Base-by-base conservation (phyloP, 352 stramenopile genomes). In the Globisporangium perplexum region DNA sequence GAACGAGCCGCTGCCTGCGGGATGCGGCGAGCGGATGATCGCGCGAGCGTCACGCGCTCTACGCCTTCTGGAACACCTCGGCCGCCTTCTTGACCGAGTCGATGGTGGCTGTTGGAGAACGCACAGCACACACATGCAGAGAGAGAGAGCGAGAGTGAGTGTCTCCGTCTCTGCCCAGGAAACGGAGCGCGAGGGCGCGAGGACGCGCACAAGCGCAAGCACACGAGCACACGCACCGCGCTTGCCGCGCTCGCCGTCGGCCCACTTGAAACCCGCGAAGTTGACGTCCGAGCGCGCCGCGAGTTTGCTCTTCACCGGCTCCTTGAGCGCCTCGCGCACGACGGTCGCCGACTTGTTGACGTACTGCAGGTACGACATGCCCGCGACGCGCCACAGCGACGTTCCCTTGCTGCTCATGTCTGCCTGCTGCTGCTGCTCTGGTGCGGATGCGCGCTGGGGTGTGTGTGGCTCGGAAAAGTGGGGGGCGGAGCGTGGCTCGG, bases 301-400 rank as follows among this genome's bases (percentile, higher is more conserved):
- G 49, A 92, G 58, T 55, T 83, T 92, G 77, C 73, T 91, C 76
- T 94, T 94, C 51, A 91, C 62, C n/a, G 83, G 83, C 63, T 94
- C 83, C 78, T 94, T 94, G 45, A 91, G 68, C 47, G 77, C 63
- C 57, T 82, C 73, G 24, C 83, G 83, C 44, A 94, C 66, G 50
- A 91, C 72, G 55, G 49, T 55, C 33, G 83, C 83, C 62, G 77
- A 90, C 72, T 90, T 78, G 78, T 94, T 94, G 50, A 86, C 73
- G 73, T 94, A 94, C 74, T 92, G 81, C 60, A 94, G 72, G 74
- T 94, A 94, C 53, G 83, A 94, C 58, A 92, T 66, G 53, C 83
- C 83, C 39, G 81, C 81, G 63, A 86, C 82, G 79, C 83, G 83
- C 80, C 83, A 94, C 53, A 94, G 72, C 70, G 81, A 92, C 45